Evolutionary conservation across 768 basidiomycete genomes (phyloP).

Genomic region (Pisolithus marmoratus): DNA sequence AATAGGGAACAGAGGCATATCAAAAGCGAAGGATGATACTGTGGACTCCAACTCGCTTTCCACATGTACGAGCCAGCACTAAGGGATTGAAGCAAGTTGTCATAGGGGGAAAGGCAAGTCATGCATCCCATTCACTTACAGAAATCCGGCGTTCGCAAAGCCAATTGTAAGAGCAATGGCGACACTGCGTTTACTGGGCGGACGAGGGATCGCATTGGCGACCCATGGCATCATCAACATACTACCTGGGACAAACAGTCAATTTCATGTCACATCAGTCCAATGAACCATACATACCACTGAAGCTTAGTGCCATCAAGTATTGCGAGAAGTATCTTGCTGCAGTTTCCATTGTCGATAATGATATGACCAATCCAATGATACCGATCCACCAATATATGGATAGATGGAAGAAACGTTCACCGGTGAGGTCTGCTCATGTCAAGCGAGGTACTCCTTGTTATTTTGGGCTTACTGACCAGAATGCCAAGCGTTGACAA

Average conservation of each 20-base stretch:
- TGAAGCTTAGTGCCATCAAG: conserved; percentile 55
- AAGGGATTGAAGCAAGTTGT: neutral
- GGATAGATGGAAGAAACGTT: conserved; percentile 52
- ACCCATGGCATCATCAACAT: too few relatives aligned
- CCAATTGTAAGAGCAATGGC: too few relatives aligned
- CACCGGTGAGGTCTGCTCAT: conserved; percentile 42
- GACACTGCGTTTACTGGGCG: too few relatives aligned
- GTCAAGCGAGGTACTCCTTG: neutral
- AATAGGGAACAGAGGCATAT: conserved; percentile 36
- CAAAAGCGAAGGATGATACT: conserved; percentile 58
- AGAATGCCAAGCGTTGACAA: conserved; percentile 53
- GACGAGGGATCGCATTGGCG: too few relatives aligned
- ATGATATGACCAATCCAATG: conserved; percentile 53
- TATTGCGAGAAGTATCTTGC: conserved; percentile 60
- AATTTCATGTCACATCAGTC: neutral
- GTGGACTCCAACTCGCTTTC: conserved; percentile 56
- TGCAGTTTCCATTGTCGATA: conserved; percentile 45
- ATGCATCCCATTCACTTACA: too few relatives aligned
- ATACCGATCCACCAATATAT: conserved; percentile 58
- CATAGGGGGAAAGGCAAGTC: too few relatives aligned
- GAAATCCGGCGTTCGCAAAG: too few relatives aligned
- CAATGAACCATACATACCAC: conserved; percentile 22
- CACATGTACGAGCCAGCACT: conserved; percentile 61
- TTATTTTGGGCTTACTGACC: conserved; percentile 20
- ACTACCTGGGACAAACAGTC: too few relatives aligned